These are phyloP conservation scores for Westerdykella aurantiaca DNA, from an alignment of 2,329 filamentous ascomycete genomes.

Conservation along the genomic window DNA sequence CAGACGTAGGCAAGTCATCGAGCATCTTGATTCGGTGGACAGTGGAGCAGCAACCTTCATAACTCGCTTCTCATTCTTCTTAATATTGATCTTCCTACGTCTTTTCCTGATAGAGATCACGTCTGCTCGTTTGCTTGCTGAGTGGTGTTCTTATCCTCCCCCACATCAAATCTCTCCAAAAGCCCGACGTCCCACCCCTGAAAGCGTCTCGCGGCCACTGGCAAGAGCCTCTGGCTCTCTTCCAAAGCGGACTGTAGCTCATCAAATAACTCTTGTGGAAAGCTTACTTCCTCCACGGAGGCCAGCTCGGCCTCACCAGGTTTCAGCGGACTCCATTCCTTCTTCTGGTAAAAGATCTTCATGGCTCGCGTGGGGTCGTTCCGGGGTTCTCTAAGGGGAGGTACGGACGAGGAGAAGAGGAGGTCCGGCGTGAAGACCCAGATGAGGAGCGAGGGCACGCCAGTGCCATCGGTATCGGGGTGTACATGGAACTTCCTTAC, in stretches of 20 bases:
- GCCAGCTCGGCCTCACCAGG: constrained; percentile 35
- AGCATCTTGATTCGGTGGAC: no score
- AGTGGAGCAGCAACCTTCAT: no score
- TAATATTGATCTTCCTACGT: no score
- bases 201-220: constrained; percentile 52
- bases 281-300: constrained; percentile 46
- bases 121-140: no score
- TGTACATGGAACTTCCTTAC: constrained; percentile 54
- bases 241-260: constrained; percentile 44
- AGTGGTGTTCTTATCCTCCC: constrained; percentile 5
- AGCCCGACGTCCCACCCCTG: constrained; percentile 64
- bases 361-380: constrained; percentile 46
- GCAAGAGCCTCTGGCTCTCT: constrained; percentile 49
- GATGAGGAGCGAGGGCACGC: constrained; percentile 35
- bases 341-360: constrained; percentile 51
- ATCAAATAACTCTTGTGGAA: constrained; percentile 49
- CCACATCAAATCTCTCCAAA: constrained; percentile 48
- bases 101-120: no score
- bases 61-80: no score
- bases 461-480: constrained; percentile 3
- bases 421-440: constrained; percentile 59
- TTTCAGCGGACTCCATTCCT: constrained; percentile 19
- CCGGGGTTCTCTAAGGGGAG: constrained; percentile 12
- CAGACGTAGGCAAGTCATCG: no score
- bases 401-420: constrained; percentile 47